Percentiles rank a stretch among this genome's conserved stretches.
Evolutionary conservation across 2,329 filamentous ascomycete species (phyloP).

Genomic region (Exophiala sideris): DNA sequence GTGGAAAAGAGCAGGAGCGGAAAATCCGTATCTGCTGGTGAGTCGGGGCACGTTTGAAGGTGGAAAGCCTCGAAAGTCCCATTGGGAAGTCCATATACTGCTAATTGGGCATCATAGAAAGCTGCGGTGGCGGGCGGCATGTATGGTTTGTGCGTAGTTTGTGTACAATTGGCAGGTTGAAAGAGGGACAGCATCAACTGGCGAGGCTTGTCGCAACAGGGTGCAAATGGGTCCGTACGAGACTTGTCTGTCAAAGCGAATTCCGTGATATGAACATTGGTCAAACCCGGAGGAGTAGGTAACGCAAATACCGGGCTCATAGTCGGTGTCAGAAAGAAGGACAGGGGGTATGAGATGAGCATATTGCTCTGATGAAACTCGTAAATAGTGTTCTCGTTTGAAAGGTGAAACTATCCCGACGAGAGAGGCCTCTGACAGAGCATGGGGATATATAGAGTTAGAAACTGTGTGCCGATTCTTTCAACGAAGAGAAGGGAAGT

Average conservation of each 20-base stretch:
- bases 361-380: no score
- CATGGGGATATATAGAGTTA: no score
- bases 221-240: slow-evolving; percentile 11
- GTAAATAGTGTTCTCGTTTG: no score
- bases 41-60: slow-evolving; percentile 3
- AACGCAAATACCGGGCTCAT: not conserved
- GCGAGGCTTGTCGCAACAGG: slow-evolving; percentile 11
- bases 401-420: no score
- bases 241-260: slow-evolving; percentile 13
- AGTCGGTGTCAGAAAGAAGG: no score
- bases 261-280: slow-evolving; percentile 8
- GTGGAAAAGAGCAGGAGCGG: slow-evolving; percentile 36
- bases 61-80: slow-evolving; percentile 30
- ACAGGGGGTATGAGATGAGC: no score
- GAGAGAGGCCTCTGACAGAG: no score
- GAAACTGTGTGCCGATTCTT: no score
- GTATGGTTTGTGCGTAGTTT: slow-evolving; percentile 23
- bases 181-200: slow-evolving; percentile 15
- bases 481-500: no score
- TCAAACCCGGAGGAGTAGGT: slow-evolving; percentile 6
- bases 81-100: slow-evolving; percentile 26
- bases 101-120: slow-evolving; percentile 25
- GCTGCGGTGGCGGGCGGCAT: slow-evolving; percentile 32
- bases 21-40: slow-evolving; percentile 16
- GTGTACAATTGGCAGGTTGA: slow-evolving; percentile 11